These are phyloP conservation scores for Cyphellophora europaea DNA, from an alignment of 2,329 filamentous ascomycete genomes.

Conservation along the genomic window DNA sequence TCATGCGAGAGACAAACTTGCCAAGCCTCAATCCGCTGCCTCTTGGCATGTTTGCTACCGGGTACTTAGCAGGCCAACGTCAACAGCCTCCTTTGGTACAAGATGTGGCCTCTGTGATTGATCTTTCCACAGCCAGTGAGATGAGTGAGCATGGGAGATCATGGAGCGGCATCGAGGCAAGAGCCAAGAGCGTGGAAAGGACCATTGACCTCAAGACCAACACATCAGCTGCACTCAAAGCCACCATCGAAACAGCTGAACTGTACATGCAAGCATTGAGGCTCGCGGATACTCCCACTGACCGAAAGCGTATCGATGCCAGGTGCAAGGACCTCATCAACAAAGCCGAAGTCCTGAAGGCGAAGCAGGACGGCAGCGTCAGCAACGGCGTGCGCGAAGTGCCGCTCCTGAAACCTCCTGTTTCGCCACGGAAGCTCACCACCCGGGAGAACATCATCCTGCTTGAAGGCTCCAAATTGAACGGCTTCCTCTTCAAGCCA, in stretches of 20 bases:
- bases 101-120: too few species aligned
- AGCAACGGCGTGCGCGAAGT: conserved; percentile 15
- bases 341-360: conserved; percentile 68
- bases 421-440: conserved; percentile 51
- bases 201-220: too few species aligned
- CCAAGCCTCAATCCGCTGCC: too few species aligned
- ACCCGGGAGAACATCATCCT: conserved; percentile 69
- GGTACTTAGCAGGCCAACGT: too few species aligned
- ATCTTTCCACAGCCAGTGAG: too few species aligned
- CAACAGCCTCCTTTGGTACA: too few species aligned
- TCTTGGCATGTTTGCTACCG: too few species aligned
- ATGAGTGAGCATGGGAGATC: too few species aligned
- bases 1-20: too few species aligned
- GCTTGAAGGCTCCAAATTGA: conserved; percentile 66
- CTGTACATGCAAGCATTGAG: conserved; percentile 68
- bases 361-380: conserved; percentile 2
- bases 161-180: too few species aligned
- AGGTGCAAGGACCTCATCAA: conserved; percentile 63
- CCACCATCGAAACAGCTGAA: conserved; percentile 70
- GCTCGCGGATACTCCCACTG: conserved; percentile 48
- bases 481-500: conserved; percentile 74
- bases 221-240: too few species aligned
- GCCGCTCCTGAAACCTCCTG: conserved; percentile 11
- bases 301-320: conserved; percentile 57
- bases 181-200: too few species aligned